Percentiles rank a stretch among this genome's conserved stretches.
These are phyloP conservation scores for Salicornia ramosissima DNA, from an alignment of 148 eudicot genomes.

Conservation along the genomic window DNA sequence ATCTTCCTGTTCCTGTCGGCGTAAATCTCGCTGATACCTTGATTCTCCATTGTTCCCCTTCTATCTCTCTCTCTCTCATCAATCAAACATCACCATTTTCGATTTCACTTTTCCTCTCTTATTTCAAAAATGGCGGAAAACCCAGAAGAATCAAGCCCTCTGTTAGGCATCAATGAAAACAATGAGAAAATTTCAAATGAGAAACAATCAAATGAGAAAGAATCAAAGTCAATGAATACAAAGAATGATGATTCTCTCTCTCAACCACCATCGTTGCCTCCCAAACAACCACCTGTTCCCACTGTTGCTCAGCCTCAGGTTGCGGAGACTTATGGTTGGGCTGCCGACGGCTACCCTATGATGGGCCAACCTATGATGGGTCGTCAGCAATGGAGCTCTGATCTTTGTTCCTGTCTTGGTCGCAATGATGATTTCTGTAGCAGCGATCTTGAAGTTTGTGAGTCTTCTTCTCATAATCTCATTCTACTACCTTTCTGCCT, in stretches of 20 bases:
- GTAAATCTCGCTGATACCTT: not conserved
- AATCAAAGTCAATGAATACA: not conserved
- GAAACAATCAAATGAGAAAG: no score
- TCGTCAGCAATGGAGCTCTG: constrained; percentile 57
- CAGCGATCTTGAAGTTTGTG: constrained; percentile 93
- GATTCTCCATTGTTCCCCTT: no score
- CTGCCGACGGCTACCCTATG: constrained; percentile 65
- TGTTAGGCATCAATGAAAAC: constrained; percentile 28
- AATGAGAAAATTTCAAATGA: constrained; percentile 2
- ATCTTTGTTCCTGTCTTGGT: constrained; percentile 58
- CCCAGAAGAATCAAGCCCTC: constrained; percentile 56
- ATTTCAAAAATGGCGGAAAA: constrained; percentile 39
- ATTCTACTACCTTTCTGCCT: no score
- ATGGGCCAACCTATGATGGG: constrained; percentile 35
- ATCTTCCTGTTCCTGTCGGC: not conserved
- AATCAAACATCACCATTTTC: not conserved
- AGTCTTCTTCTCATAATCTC: constrained; percentile 32
- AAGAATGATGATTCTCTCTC: no score
- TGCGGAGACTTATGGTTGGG: constrained; percentile 41
- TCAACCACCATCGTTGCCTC: constrained; percentile 18
- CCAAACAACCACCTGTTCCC: constrained; percentile 26
- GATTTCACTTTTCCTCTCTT: not conserved
- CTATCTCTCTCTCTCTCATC: no score
- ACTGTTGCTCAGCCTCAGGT: constrained; percentile 21
- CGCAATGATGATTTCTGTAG: constrained; percentile 62